These are phyloP conservation scores for Suillus discolor DNA, from an alignment of 768 basidiomycete genomes.

Conservation along the genomic window DNA sequence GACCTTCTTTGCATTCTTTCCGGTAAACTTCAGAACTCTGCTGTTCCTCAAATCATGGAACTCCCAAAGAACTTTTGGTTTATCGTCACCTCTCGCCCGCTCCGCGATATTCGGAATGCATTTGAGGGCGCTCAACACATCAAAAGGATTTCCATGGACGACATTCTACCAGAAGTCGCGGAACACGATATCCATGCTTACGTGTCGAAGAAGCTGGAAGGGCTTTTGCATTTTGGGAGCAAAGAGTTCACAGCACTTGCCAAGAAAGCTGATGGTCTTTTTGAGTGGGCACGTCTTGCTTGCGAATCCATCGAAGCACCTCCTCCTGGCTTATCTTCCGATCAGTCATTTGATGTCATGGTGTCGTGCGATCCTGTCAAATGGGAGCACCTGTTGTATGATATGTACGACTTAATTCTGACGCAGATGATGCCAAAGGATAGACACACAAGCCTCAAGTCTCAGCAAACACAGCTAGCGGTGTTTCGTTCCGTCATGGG, in stretches of 20 bases:
- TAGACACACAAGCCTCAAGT: background rate
- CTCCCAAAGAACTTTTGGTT: no score
- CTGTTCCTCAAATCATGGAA: no score
- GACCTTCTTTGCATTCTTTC: no score
- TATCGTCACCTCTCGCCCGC: background rate
- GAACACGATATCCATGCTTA: slow-evolving; percentile 9
- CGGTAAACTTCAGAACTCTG: background rate
- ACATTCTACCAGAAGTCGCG: slow-evolving; percentile 6
- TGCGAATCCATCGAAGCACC: slow-evolving; percentile 13
- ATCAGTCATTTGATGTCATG: background rate
- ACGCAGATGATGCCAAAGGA: slow-evolving; percentile 6
- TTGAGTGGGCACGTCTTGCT: slow-evolving; percentile 15
- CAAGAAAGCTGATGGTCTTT: slow-evolving; percentile 11
- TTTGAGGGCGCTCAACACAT: background rate
- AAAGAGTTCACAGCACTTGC: background rate
- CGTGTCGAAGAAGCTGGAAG: slow-evolving; percentile 6
- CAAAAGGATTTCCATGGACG: slow-evolving; percentile 3
- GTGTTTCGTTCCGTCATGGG: slow-evolving; percentile 14
- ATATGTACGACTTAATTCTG: slow-evolving; percentile 13
- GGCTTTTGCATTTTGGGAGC: slow-evolving; percentile 1
- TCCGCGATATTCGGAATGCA: background rate
- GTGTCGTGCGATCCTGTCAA: background rate
- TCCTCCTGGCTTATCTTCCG: slow-evolving; percentile 1
- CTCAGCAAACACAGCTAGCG: background rate
- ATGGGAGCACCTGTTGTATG: slow-evolving; percentile 10